A percentile compares a stretch with the other conserved stretches of the same genome.
phyloP scores from a whole-genome alignment of 2,329 filamentous ascomycete genomes.

The Aspergillus novoparasiticus region DNA sequence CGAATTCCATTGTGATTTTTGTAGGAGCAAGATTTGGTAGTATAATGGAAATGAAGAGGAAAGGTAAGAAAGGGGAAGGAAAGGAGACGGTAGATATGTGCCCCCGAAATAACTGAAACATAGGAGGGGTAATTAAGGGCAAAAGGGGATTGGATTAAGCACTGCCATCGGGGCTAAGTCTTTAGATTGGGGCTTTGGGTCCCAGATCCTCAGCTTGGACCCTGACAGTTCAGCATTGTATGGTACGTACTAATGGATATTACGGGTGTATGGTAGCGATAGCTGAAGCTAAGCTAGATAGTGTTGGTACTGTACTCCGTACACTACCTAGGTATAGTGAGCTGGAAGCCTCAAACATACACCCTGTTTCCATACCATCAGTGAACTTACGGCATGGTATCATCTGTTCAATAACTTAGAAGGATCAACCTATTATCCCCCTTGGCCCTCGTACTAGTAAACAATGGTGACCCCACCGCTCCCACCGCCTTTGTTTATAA shows the following conservation, averaged over 20 bases:
- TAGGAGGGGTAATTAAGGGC: slow-evolving; percentile 1
- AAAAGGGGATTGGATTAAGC: neutral
- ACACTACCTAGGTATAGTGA: neutral
- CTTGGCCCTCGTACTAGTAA: neutral
- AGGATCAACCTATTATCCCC: neutral
- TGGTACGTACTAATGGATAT: neutral
- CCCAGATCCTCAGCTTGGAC: neutral
- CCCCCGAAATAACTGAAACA: neutral
- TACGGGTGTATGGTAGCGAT: neutral
- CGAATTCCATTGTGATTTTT: slow-evolving; percentile 26
- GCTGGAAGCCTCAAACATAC: no score
- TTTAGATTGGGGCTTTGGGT: neutral
- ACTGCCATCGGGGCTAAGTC: neutral
- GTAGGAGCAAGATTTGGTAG: neutral
- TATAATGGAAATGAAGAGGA: neutral
- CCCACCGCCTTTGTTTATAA: neutral
- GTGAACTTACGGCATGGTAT: neutral
- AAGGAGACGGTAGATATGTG: neutral
- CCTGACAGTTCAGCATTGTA: neutral
- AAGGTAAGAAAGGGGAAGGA: neutral
- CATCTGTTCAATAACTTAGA: neutral
- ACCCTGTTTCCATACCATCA: neutral
- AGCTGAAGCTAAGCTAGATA: neutral
- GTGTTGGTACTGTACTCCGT: neutral
- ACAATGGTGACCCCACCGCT: neutral